Evolutionary conservation across 2,329 filamentous ascomycete genomes (phyloP), one percentile per base, ranked within the genome.

Genomic region (Cladosporium sp.): DNA sequence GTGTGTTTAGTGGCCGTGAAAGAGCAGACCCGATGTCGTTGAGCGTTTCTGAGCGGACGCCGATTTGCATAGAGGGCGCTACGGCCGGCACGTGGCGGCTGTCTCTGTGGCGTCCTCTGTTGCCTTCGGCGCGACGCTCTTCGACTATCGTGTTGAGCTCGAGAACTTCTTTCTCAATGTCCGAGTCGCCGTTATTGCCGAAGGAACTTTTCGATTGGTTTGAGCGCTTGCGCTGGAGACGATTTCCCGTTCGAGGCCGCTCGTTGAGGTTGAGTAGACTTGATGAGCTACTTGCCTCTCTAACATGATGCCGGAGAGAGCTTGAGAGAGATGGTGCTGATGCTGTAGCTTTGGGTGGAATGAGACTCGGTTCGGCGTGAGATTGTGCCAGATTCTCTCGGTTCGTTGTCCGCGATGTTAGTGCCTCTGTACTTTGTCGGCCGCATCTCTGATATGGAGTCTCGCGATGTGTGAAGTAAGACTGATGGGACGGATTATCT

Each of bases 121-220:
- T 39, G 28, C 52, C 63, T 50, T 74, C 74, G n/a, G 72, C 73
- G n/a, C 76, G 69, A 15, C 73, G 73, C 63, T 79, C 76, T 64
- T 79, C 76, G 51, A 80, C 73, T 54, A 80, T 79, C 20, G 75
- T 78, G 66, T 80, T 79, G 58, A 80, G 72, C 64, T 79, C 77
- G 3, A 75, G 71, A 55, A 80, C 76, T 14, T 76, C 78, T 37
- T 74, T 72, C 36, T 80, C 78, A 8, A 79, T 67, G 49, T 76
- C 74, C 69, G 43, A 73, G 9, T 64, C 61, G 1, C 34, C 56
- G 4, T 19, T 11, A 12, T 51, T 51, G 40, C 47, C 40, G 17
- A 43, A 28, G 1, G 40, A 43, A 11, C 17, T 28, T 4, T 59
- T 50, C 15, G 56, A 59, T 65, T 73, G 42, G 64, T 66, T 59